These are phyloP conservation scores for Isatis tinctoria DNA, from an alignment of 345 rosid genomes.

Conservation along the genomic window DNA sequence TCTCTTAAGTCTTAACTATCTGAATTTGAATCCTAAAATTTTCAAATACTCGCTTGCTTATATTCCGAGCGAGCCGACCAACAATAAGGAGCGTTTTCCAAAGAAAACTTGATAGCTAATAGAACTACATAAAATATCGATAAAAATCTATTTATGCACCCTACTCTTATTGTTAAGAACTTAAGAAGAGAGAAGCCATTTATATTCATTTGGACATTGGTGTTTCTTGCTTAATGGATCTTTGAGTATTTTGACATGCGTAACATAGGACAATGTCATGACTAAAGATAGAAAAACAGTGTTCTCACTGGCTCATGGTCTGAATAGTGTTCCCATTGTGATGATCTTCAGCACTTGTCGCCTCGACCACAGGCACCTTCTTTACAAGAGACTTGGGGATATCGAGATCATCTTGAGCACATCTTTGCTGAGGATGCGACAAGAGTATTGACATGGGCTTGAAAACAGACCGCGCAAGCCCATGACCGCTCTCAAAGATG, in stretches of 20 bases:
- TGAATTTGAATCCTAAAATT: neutral
- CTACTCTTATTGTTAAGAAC: neutral
- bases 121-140: no score
- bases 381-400: slow-evolving; percentile 71
- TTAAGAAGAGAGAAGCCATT: neutral
- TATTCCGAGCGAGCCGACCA: neutral
- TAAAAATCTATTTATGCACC: neutral
- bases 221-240: neutral
- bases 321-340: slow-evolving; percentile 21
- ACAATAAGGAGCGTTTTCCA: no score
- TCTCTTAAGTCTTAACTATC: neutral
- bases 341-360: slow-evolving; percentile 50
- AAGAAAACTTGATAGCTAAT: no score
- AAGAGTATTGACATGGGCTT: slow-evolving; percentile 64
- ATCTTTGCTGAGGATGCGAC: slow-evolving; percentile 86
- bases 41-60: neutral
- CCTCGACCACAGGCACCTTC: slow-evolving; percentile 49
- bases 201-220: slow-evolving; percentile 5
- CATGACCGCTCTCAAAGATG: slow-evolving; percentile 79
- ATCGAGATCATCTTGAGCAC: slow-evolving; percentile 67
- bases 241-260: neutral
- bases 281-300: neutral
- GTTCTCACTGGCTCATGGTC: slow-evolving; percentile 48
- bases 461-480: slow-evolving; percentile 56
- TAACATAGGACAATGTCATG: neutral